Evolutionary conservation across 2,329 filamentous ascomycete genomes (phyloP).

Genomic region (Colletotrichum sansevieriae): DNA sequence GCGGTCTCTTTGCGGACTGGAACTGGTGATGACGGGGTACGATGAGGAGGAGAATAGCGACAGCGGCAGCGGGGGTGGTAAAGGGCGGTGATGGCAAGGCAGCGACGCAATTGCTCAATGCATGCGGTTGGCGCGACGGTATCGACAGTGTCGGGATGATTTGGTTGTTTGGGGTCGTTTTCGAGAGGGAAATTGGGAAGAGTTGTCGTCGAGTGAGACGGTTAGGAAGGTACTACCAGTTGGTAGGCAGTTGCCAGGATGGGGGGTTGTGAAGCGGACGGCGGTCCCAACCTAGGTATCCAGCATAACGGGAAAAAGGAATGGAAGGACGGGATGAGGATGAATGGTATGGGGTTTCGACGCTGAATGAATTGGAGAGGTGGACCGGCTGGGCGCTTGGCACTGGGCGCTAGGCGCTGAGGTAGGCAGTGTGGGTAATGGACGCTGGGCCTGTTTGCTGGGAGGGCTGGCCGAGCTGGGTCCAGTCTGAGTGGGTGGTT

Average conservation of each 20-base stretch:
- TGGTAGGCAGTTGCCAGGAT: slow-evolving; percentile 40
- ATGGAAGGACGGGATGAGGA: slow-evolving; percentile 1
- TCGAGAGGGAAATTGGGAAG: slow-evolving; percentile 11
- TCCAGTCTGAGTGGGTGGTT: slow-evolving; percentile 13
- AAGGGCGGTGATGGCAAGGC: slow-evolving; percentile 1
- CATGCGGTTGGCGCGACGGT: slow-evolving; percentile 29
- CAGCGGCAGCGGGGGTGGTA: background rate
- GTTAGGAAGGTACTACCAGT: slow-evolving; percentile 40
- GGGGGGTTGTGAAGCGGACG: slow-evolving; percentile 17
- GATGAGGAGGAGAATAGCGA: background rate
- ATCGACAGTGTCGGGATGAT: background rate
- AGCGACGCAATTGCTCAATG: slow-evolving; percentile 32
- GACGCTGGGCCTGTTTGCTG: slow-evolving; percentile 6
- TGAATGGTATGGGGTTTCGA: slow-evolving; percentile 14
- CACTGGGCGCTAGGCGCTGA: background rate
- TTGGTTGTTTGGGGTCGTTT: slow-evolving; percentile 1
- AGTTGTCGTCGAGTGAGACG: slow-evolving; percentile 35
- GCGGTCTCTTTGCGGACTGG: slow-evolving; percentile 43
- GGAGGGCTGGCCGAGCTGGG: slow-evolving; percentile 11
- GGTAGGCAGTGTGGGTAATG: background rate
- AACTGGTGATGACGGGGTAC: background rate
- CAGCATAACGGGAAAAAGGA: slow-evolving; percentile 32
- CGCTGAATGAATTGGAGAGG: slow-evolving; percentile 23
- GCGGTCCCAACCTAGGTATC: slow-evolving; percentile 12
- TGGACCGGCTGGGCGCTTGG: slow-evolving; percentile 21